phyloP scores from a whole-genome alignment of 305 asterid genomes.

The Galium porrigens region DNA sequence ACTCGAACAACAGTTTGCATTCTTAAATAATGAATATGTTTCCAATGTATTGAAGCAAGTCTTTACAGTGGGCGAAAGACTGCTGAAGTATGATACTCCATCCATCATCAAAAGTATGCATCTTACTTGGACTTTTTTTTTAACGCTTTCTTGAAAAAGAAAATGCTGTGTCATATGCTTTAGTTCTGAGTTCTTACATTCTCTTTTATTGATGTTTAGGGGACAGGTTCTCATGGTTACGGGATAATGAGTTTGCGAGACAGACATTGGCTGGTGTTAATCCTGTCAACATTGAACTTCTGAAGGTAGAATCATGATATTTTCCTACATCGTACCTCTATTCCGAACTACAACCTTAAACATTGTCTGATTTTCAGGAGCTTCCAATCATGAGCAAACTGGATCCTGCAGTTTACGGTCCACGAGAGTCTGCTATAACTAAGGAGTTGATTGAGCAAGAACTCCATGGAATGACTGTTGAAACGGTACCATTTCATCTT shows the following conservation, averaged over 20 bases:
- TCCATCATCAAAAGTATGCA: slow-evolving; percentile 52
- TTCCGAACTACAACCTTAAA: neutral
- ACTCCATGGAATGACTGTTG: slow-evolving; percentile 43
- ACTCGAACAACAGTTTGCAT: slow-evolving; percentile 23
- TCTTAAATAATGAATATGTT: slow-evolving; percentile 18
- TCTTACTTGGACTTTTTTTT: neutral
- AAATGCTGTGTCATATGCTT: neutral
- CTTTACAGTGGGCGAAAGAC: slow-evolving; percentile 43
- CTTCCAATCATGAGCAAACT: slow-evolving; percentile 57
- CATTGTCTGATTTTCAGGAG: slow-evolving; percentile 29
- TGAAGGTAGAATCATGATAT: slow-evolving; percentile 35
- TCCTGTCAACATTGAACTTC: slow-evolving; percentile 59
- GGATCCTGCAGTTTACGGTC: slow-evolving; percentile 53
- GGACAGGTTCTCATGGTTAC: slow-evolving; percentile 75
- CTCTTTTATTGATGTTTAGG: slow-evolving; percentile 21
- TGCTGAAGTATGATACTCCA: slow-evolving; percentile 72
- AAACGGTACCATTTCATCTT: slow-evolving; percentile 31
- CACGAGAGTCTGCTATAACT: slow-evolving; percentile 65
- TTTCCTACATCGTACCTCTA: slow-evolving; percentile 6
- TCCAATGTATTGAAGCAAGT: slow-evolving; percentile 27
- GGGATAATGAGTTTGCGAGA: slow-evolving; percentile 80
- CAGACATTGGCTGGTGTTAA: slow-evolving; percentile 75
- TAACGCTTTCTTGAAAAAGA: neutral
- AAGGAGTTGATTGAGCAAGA: slow-evolving; percentile 42
- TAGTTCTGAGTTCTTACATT: neutral